Conservation (phyloP, 441 rosid genomes). For the Monsonia emarginata region DNA sequence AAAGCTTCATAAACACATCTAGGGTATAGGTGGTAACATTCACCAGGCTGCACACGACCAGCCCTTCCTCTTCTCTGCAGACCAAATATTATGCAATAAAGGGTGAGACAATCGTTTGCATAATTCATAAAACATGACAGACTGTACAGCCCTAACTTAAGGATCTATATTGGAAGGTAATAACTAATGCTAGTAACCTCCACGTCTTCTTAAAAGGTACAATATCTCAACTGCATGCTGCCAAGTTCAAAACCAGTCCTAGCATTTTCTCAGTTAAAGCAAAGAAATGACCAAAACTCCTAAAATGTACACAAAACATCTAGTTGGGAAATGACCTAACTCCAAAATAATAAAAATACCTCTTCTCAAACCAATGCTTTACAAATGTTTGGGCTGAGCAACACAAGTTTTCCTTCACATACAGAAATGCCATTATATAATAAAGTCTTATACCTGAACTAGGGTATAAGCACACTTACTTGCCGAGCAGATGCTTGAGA, state of each 20-base stretch:
- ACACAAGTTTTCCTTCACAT: background rate
- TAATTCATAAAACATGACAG: constrained; percentile 7
- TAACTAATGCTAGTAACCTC: constrained; percentile 8
- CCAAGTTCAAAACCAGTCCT: constrained; percentile 4
- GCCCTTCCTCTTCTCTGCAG: constrained; percentile 93
- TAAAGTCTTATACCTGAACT: background rate
- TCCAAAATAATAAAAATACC: background rate
- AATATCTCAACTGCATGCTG: constrained; percentile 5
- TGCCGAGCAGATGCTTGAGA: constrained; percentile 93
- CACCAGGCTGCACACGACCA: constrained; percentile 93
- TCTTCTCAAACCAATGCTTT: background rate
- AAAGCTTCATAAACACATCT: constrained; percentile 86
- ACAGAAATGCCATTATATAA: background rate
- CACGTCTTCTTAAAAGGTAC: background rate
- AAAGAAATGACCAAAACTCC: constrained; percentile 6
- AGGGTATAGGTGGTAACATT: constrained; percentile 90
- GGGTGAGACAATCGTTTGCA: background rate
- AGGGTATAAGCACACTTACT: constrained; percentile 34
- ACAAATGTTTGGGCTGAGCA: background rate
- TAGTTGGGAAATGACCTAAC: background rate
- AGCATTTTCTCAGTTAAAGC: constrained; percentile 9
- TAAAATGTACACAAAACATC: background rate
- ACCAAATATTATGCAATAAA: constrained; percentile 14
- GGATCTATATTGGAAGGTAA: constrained; percentile 5
- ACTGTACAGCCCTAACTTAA: constrained; percentile 1